These are phyloP conservation scores for Didymella glomerata DNA, from an alignment of 2,329 filamentous ascomycete genomes.

Conservation along the genomic window DNA sequence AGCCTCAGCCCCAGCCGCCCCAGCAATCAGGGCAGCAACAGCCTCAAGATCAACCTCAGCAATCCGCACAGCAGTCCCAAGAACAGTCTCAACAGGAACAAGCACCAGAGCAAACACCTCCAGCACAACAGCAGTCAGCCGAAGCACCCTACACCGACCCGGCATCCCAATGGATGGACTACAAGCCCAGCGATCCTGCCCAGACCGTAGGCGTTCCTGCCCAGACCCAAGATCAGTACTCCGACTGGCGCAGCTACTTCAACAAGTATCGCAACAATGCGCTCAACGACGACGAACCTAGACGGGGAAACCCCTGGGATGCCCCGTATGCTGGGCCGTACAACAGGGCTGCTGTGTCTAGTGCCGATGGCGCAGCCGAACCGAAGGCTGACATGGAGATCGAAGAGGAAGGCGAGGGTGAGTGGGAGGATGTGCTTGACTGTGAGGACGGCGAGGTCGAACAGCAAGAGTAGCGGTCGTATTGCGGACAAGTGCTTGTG, in stretches of 20 bases:
- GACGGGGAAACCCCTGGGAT: not conserved
- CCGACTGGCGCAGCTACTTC: conserved; percentile 14
- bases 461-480: not conserved
- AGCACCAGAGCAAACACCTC: not conserved
- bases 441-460: conserved; percentile 4
- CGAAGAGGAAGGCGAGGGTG: not conserved
- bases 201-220: not conserved
- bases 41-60: not conserved
- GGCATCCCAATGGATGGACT: conserved; percentile 4
- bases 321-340: not conserved
- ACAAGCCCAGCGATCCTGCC: not conserved
- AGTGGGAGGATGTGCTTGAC: conserved; percentile 9
- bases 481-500: not conserved
- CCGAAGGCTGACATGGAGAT: not conserved
- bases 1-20: not conserved
- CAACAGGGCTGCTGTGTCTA: not conserved
- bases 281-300: not conserved
- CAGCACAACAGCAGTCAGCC: not conserved
- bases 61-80: too few species aligned
- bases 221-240: not conserved
- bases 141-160: conserved; percentile 8
- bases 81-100: not conserved
- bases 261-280: conserved; percentile 9
- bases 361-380: not conserved
- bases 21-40: not conserved